Conservation (phyloP, 257 asterid genomes). For the Solanum microdontum region DNA sequence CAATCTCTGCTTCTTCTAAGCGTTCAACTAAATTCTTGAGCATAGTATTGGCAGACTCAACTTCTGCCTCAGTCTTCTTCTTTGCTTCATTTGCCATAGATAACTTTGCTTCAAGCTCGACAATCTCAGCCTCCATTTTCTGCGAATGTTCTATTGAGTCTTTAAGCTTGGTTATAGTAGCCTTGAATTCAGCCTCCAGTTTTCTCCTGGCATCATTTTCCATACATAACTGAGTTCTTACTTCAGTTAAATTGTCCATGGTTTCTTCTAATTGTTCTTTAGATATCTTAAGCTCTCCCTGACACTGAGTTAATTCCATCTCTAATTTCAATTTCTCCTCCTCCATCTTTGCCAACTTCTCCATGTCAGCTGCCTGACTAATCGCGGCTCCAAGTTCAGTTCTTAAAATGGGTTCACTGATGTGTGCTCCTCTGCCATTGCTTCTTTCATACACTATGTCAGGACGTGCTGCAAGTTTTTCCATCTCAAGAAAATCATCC, state of each 20-base stretch:
- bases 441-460: slow-evolving; percentile 3
- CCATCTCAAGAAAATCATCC: slow-evolving; percentile 89
- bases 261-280: slow-evolving; percentile 9
- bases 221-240: slow-evolving; percentile 1
- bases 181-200: slow-evolving; percentile 30
- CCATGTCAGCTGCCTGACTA: slow-evolving; percentile 22
- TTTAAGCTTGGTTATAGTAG: background rate
- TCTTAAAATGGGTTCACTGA: slow-evolving; percentile 9
- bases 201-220: slow-evolving; percentile 7
- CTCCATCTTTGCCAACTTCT: slow-evolving; percentile 26
- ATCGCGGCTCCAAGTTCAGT: slow-evolving; percentile 29
- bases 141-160: slow-evolving; percentile 20
- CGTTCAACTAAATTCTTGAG: slow-evolving; percentile 38
- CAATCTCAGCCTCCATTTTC: slow-evolving; percentile 40
- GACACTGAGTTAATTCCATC: slow-evolving; percentile 29
- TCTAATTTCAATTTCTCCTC: slow-evolving; percentile 31
- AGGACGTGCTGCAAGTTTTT: slow-evolving; percentile 44
- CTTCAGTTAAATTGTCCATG: background rate
- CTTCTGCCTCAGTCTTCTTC: background rate
- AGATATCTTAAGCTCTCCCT: slow-evolving; percentile 28
- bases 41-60: background rate
- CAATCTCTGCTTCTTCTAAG: slow-evolving; percentile 32
- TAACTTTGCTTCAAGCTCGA: slow-evolving; percentile 21
- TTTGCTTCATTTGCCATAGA: background rate
- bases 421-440: slow-evolving; percentile 4